Evolutionary conservation across 2,329 filamentous ascomycete genomes (phyloP), one percentile per base, ranked within the genome.

Genomic region (Parastagonospora nodorum): DNA sequence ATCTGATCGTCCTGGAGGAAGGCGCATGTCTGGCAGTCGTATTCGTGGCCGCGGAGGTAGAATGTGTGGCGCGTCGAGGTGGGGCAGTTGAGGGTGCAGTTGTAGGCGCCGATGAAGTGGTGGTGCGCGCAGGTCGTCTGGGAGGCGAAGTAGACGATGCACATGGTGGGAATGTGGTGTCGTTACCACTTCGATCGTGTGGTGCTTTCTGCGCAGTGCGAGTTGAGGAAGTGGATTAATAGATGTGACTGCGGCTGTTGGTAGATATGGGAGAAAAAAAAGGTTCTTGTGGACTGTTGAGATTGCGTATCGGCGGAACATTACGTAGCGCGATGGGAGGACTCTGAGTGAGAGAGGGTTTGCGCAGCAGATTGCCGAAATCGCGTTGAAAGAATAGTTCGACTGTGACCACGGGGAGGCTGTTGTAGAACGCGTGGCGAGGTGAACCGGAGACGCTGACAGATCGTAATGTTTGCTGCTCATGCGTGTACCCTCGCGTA

Each of bases 41-140:
- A 8, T 3, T 41, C 36, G 16, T 40, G 8, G 15, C 46, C 45
- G n/a, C 52, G 39, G n/a, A 55, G 14, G n/a, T 42, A 8, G 19
- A 42, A 50, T 10, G 30, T 42, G 12, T 44, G 42, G n/a, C 48
- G 44, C 2, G 14, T 10, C 5, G 30, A 24, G 8, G 31, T 24
- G 8, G 24, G 29, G 12, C 31, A 30, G 28, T 54, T 24, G 10
- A 45, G 27, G 11, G 38, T 43, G 42, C 51, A 54, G 31, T 32
- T 44, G 8, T 33, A 44, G 1, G 28, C 30, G 5, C 51, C 57
- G 4, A 53, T n/a, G 11, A 47, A 49, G 14, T 33, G 27, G 14
- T 27, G 16, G 31, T 60, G 51, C 8, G 7, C 36, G 36, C 55
- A 58, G 29, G 46, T 33, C 9, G 38, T 12, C 27, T 57, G 42